A percentile compares a stretch with the other conserved stretches of the same genome.
Conservation (phyloP, 1,284 basidiomycete species). For the Leucoagaricus sp. region DNA sequence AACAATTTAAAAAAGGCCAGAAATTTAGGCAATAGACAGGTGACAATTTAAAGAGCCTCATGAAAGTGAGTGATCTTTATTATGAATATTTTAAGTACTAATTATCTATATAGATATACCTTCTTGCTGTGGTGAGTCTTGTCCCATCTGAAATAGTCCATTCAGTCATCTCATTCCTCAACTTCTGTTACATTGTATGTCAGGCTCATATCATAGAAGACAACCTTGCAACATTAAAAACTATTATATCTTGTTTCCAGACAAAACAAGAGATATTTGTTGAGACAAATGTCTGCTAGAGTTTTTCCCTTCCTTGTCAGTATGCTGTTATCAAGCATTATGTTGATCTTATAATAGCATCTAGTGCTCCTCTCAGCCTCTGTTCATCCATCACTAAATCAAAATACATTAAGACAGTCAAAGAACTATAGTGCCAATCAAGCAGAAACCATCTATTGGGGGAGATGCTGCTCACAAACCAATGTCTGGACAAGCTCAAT, state of each 20-base stretch:
- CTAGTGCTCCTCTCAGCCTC: constrained; percentile 30
- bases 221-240: constrained; percentile 26
- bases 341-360: constrained; percentile 21
- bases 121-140: constrained; percentile 27
- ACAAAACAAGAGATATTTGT: constrained; percentile 30
- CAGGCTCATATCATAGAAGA: constrained; percentile 20
- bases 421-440: constrained; percentile 35
- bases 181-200: constrained; percentile 36
- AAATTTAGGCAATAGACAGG: constrained; percentile 18
- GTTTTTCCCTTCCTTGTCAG: constrained; percentile 17
- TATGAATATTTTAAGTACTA: neutral
- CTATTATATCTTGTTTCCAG: constrained; percentile 29
- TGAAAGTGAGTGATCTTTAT: constrained; percentile 17
- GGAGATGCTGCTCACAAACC: constrained; percentile 33
- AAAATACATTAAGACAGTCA: constrained; percentile 34
- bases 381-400: constrained; percentile 32
- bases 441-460: constrained; percentile 26
- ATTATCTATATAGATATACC: constrained; percentile 23
- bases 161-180: constrained; percentile 26
- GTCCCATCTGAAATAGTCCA: constrained; percentile 25
- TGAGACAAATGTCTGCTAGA: neutral
- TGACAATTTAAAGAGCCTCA: constrained; percentile 20
- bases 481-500: constrained; percentile 28
- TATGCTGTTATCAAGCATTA: constrained; percentile 30
- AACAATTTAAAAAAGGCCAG: constrained; percentile 6